Base-by-base conservation (phyloP, 495 filamentous ascomycete genomes). In the Penicillium canescens region DNA sequence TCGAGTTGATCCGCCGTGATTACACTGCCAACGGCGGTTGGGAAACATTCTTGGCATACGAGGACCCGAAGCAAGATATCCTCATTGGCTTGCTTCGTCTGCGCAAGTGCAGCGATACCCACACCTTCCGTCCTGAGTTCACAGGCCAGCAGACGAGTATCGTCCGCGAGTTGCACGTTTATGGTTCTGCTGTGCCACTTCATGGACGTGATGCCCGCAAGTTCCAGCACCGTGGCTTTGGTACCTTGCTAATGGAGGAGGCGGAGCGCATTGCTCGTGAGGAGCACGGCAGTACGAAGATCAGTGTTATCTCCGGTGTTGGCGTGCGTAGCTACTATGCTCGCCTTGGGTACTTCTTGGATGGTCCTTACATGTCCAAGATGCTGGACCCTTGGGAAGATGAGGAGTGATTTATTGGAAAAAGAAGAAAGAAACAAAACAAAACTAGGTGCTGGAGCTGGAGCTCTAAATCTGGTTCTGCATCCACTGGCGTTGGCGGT, bases 51-150 rank as follows among this genome's bases (percentile, higher is more conserved):
- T 74, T 98, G 5, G 92, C 94, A 16, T 98, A 98, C 63, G 94
- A 98, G 65, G 94, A 98, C 64, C 94, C 94, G 3, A 96, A 97
- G 75, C 94, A 97, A 69, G 94, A 98, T 69, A 98, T 98, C 55
- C 74, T 98, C 14, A 96, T 98, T 46, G 95, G 90, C 13, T 75
- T 98, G 43, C 84, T 98, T 36, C 86, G 94, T 12, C 71, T 98
- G 52, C 82, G 94, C 45, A 96, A 96, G 74, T 98, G 94, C 65
- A 93, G 88, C 18, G 76, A 82, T 54, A 90, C 86, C 46, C 87
- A 95, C 69, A 97, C 95, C 0, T 98, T 93, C 77, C 87, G 94
- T 40, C 83, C 86, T 18, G 94, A 98, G 65, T 82, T 98, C 51
- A 86, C 77, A 1, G 85, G 83, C 3, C 91, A 96, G 71, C 89